A percentile compares a stretch with the other conserved stretches of the same genome.
phyloP scores from a whole-genome alignment of 2,329 filamentous ascomycete genomes.

The Tolypocladium nubicola region DNA sequence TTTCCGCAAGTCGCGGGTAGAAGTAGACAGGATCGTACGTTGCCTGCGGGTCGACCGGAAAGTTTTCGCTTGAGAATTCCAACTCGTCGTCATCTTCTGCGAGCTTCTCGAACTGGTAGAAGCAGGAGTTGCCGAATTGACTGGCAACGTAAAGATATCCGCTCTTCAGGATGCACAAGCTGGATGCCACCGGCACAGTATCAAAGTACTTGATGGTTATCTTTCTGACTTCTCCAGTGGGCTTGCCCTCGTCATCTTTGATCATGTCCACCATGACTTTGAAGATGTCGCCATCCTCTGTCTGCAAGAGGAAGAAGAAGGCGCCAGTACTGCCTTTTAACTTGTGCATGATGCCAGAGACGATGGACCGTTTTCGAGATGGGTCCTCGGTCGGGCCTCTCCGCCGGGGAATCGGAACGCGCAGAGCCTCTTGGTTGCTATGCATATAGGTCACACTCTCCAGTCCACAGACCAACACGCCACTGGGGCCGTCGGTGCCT shows the following conservation, averaged over 20 bases:
- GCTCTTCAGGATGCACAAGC: slow-evolving; percentile 85
- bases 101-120: slow-evolving; percentile 96
- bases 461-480: slow-evolving; percentile 87
- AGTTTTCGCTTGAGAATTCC: slow-evolving; percentile 76
- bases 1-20: slow-evolving; percentile 66
- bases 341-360: slow-evolving; percentile 93
- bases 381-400: slow-evolving; percentile 86
- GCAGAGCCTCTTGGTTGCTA: slow-evolving; percentile 82
- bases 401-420: slow-evolving; percentile 79
- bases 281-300: slow-evolving; percentile 96
- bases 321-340: slow-evolving; percentile 71
- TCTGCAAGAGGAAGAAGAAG: slow-evolving; percentile 95
- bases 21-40: slow-evolving; percentile 76
- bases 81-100: slow-evolving; percentile 89
- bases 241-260: slow-evolving; percentile 66
- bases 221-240: slow-evolving; percentile 69
- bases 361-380: slow-evolving; percentile 75
- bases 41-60: slow-evolving; percentile 62
- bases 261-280: slow-evolving; percentile 90
- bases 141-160: slow-evolving; percentile 90
- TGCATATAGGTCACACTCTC: slow-evolving; percentile 97
- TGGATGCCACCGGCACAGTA: slow-evolving; percentile 80
- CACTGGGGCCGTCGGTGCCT: slow-evolving; percentile 85
- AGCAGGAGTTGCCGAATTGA: slow-evolving; percentile 85
- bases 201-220: slow-evolving; percentile 98